Base-by-base conservation (phyloP, 2,329 filamentous ascomycete species). In the Endoconidiophora polonica region DNA sequence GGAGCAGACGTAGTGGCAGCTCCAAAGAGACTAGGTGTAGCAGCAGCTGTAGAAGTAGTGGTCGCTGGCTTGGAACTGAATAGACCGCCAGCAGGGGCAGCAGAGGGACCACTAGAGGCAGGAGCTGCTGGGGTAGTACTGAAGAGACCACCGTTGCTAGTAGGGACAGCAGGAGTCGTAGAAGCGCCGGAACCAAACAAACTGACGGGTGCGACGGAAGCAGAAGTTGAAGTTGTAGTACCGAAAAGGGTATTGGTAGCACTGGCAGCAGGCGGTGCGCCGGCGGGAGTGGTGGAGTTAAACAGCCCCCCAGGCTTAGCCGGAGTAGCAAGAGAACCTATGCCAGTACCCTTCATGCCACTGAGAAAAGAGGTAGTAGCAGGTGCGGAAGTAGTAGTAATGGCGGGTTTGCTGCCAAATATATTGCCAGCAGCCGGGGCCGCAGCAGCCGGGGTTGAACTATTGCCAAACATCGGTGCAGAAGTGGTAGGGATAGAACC, bases 401-500 rank as follows among this genome's bases (percentile, higher is more conserved):
- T 23, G 4, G 49, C 39, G 29, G 10, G 59, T 56, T 36, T 61
- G 52, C 53, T 65, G 63, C 24, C 50, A 48, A 37, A 56, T 55
- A 49, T 63, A 65, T 3, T 67, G 33, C 73, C 73, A 20, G 73
- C 72, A 14, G 73, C 72, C 36, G 73, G 76, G 2, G 72, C 16
- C 16, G 16, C 76, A 16, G 73, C 76, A 49, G 65, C 63, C 40
- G 58, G 29, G 12, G 29, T 33, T 33, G 29, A 33, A 12, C 42
- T 52, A 18, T 22, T 18, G 37, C 42, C 39, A 36, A 54, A 54
- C 12, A 54, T 49, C 5, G 54, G 22, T 6, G 53, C 22, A 12
- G 56, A 44, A 3, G 53, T 49, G 29, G 52, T 39, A 18, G 33
- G 52, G 33, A 37, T 38, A 5, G 56, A 24, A 22, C 49, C 49